Evolutionary conservation across 176 grass and related monocot genomes (phyloP).

Genomic region (Melocanna baccifera): DNA sequence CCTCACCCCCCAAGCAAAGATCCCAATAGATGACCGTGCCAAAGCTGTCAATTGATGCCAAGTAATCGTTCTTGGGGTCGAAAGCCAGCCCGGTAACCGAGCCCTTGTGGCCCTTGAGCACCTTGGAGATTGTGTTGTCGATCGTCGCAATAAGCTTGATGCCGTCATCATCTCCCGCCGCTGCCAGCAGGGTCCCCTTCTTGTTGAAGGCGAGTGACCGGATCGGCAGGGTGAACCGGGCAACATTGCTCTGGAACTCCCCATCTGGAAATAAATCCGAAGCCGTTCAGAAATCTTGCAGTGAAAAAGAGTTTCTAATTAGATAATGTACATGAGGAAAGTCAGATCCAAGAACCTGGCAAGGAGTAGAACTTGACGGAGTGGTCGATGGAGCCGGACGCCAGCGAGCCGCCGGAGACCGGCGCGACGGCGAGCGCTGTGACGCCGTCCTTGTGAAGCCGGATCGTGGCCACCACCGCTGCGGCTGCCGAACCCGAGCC

Average conservation of each 20-base stretch:
- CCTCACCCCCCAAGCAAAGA: slow-evolving; percentile 50
- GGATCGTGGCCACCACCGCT: slow-evolving; percentile 34
- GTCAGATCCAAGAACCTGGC: slow-evolving; percentile 57
- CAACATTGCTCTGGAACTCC: slow-evolving; percentile 79
- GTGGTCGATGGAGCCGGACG: slow-evolving; percentile 82
- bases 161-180: slow-evolving; percentile 88
- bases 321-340: neutral
- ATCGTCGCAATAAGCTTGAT: slow-evolving; percentile 90
- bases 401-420: slow-evolving; percentile 42
- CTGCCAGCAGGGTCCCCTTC: slow-evolving; percentile 71
- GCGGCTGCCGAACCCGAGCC: slow-evolving; percentile 10
- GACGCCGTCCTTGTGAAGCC: slow-evolving; percentile 80
- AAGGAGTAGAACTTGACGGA: slow-evolving; percentile 87
- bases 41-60: slow-evolving; percentile 76
- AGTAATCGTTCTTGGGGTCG: slow-evolving; percentile 77
- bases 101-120: slow-evolving; percentile 93
- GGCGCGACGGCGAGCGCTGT: slow-evolving; percentile 77
- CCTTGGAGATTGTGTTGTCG: slow-evolving; percentile 86
- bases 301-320: neutral
- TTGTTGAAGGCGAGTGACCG: slow-evolving; percentile 78
- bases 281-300: slow-evolving; percentile 3
- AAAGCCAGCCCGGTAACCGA: slow-evolving; percentile 64
- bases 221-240: slow-evolving; percentile 82
- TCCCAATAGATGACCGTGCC: slow-evolving; percentile 88
- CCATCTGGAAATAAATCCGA: slow-evolving; percentile 46